Evolutionary conservation across 164 flowering plant species (phyloP).

Genomic region (Berberis vulgaris): DNA sequence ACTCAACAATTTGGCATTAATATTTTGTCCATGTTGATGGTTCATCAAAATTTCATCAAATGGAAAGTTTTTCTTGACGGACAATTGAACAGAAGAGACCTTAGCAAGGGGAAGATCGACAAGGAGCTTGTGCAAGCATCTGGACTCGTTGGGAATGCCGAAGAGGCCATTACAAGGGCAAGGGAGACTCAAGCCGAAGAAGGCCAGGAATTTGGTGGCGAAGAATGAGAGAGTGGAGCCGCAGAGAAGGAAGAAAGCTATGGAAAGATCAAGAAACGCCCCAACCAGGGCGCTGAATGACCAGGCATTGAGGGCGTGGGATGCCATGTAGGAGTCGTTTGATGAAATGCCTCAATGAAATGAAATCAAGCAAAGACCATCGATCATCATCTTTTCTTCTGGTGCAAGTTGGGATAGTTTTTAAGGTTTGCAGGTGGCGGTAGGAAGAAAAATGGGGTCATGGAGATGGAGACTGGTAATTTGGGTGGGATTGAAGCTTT

Average conservation of each 20-base stretch:
- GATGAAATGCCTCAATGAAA: neutral
- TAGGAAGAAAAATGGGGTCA: neutral
- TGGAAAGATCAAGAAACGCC: conserved; percentile 71
- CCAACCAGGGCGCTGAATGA: conserved; percentile 55
- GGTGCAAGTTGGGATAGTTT: neutral
- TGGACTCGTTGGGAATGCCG: conserved; percentile 22
- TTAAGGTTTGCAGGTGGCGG: neutral
- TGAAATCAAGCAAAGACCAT: neutral
- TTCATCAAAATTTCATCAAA: conserved; percentile 33
- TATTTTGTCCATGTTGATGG: conserved; percentile 6
- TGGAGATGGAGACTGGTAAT: neutral
- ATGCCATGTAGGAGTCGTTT: conserved; percentile 23
- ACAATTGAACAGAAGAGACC: conserved; percentile 42
- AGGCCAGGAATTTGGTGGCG: conserved; percentile 42
- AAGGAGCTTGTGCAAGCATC: conserved; percentile 43
- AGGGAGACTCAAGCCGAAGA: conserved; percentile 61
- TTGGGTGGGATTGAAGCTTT: neutral
- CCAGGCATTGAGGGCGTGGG: conserved; percentile 40
- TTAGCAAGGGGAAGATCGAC: conserved; percentile 39
- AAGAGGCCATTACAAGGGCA: conserved; percentile 73
- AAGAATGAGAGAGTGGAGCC: conserved; percentile 52
- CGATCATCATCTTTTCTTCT: neutral
- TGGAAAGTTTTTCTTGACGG: conserved; percentile 47
- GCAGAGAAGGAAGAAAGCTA: conserved; percentile 59
- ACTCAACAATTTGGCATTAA: conserved; percentile 7